A percentile compares a stretch with the other conserved stretches of the same genome.
Evolutionary conservation across 208 protist species (phyloP).

Genomic region (Novymonas esmeraldas): DNA sequence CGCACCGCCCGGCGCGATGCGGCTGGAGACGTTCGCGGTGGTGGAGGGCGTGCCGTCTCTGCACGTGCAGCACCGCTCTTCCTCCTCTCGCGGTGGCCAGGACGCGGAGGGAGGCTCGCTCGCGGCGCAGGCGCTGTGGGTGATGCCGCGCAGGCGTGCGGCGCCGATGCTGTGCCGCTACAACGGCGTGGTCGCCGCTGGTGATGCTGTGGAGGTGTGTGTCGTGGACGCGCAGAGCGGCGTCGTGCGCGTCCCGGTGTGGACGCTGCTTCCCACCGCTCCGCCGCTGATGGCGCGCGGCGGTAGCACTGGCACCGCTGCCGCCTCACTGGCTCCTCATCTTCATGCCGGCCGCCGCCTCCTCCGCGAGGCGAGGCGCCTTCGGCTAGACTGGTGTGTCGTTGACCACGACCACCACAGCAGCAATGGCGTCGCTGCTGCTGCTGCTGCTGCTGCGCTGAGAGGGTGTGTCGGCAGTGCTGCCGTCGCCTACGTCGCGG

Average conservation of each 20-base stretch:
- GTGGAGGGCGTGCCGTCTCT: constrained; percentile 3
- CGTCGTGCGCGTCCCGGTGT: constrained; percentile 6
- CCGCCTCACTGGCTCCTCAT: not conserved
- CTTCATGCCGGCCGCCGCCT: constrained; percentile 13
- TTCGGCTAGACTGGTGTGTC: constrained; percentile 24
- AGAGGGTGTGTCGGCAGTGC: constrained; percentile 22
- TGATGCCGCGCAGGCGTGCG: not conserved
- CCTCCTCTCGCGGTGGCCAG: not conserved
- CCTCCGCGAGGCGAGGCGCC: constrained; percentile 11
- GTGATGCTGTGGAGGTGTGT: constrained; percentile 4
- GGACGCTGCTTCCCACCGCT: constrained; percentile 8
- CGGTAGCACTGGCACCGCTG: not conserved
- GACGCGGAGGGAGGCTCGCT: not conserved
- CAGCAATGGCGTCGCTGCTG: no score
- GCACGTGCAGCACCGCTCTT: not conserved
- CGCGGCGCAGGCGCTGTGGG: constrained; percentile 1
- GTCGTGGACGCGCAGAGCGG: constrained; percentile 1
- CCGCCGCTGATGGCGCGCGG: not conserved
- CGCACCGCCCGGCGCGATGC: constrained; percentile 18
- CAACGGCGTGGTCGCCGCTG: no score
- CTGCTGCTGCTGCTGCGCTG: no score
- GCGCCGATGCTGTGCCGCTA: not conserved
- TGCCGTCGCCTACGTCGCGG: constrained; percentile 12
- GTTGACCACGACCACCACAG: not conserved
- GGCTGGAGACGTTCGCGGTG: constrained; percentile 20